Conservation (phyloP, 805 yeast species). For the Starmerella tilneyi region DNA sequence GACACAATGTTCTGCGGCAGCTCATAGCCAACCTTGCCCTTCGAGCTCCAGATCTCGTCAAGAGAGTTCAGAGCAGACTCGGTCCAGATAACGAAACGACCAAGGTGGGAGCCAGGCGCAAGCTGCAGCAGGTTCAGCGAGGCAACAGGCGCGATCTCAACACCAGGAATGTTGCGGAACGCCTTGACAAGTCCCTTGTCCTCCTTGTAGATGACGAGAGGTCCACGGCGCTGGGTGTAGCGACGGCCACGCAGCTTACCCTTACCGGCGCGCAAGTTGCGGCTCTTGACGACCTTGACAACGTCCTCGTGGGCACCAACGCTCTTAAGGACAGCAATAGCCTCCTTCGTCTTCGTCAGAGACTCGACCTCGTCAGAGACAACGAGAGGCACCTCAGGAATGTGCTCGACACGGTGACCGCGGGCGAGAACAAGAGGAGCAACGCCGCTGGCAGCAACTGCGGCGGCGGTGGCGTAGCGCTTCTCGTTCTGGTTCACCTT, state of each 20-base stretch:
- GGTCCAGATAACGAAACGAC: conserved; percentile 99
- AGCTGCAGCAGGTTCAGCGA: conserved; percentile 92
- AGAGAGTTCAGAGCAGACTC: conserved; percentile 94
- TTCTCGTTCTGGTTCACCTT: conserved; percentile 99
- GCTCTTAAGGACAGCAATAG: conserved; percentile 95
- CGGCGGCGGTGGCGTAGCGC: conserved; percentile 99
- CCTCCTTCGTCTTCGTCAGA: conserved; percentile 94
- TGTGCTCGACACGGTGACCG: conserved; percentile 99
- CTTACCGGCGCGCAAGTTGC: conserved; percentile 99
- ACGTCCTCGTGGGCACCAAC: conserved; percentile 98
- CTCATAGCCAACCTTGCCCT: conserved; percentile 79
- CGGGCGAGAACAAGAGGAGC: conserved; percentile 98
- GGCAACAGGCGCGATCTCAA: conserved; percentile 87
- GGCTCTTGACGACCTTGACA: conserved; percentile 94
- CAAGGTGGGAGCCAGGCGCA: conserved; percentile 99
- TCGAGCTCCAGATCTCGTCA: conserved; percentile 96
- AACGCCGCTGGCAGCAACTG: conserved; percentile 97
- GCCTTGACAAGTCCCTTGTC: conserved; percentile 98
- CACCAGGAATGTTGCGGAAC: conserved; percentile 99
- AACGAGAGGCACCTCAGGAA: conserved; percentile 97
- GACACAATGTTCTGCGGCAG: conserved; percentile 91
- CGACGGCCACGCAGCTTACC: conserved; percentile 99
- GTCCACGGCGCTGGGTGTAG: conserved; percentile 99
- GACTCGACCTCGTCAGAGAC: conserved; percentile 88
- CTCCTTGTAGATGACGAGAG: conserved; percentile 94